Percentiles rank a stretch among this genome's conserved stretches.
phyloP scores from a whole-genome alignment of 1,139 yeast species.

The Kazachstania sp. region DNA sequence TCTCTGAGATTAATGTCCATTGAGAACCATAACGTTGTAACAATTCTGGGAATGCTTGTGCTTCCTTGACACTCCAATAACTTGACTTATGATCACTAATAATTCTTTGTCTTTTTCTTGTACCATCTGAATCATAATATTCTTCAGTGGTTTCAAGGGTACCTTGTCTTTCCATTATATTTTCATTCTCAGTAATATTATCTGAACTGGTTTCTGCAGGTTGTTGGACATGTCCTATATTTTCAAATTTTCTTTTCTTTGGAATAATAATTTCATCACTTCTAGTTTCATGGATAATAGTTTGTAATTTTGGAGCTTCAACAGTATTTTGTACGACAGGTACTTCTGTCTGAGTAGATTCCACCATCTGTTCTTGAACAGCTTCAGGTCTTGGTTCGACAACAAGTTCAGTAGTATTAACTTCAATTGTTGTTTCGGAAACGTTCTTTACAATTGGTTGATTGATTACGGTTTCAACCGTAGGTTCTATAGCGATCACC shows the following conservation, averaged over 20 bases:
- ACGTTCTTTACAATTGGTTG: no score
- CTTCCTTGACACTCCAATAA: slow-evolving; percentile 88
- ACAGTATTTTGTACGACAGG: neutral
- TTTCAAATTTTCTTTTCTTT: neutral
- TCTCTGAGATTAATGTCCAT: slow-evolving; percentile 72
- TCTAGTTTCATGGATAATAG: no score
- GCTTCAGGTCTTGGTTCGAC: neutral
- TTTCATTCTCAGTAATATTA: neutral
- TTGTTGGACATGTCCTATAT: neutral
- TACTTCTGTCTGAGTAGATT: neutral
- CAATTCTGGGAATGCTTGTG: slow-evolving; percentile 59
- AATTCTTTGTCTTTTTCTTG: slow-evolving; percentile 20
- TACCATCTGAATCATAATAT: slow-evolving; percentile 3
- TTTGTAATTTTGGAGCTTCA: neutral
- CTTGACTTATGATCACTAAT: slow-evolving; percentile 43
- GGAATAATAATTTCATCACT: neutral
- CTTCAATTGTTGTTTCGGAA: no score
- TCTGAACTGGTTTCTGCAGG: neutral
- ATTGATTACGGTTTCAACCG: no score
- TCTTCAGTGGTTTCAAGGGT: slow-evolving; percentile 1
- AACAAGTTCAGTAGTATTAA: neutral
- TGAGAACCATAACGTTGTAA: slow-evolving; percentile 62
- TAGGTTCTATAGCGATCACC: neutral
- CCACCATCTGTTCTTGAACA: neutral
- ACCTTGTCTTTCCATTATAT: neutral